Percentiles rank a stretch among this genome's conserved stretches.
Evolutionary conservation across 495 filamentous ascomycete genomes (phyloP).

Genomic region (Saxophila tyrrhenica): DNA sequence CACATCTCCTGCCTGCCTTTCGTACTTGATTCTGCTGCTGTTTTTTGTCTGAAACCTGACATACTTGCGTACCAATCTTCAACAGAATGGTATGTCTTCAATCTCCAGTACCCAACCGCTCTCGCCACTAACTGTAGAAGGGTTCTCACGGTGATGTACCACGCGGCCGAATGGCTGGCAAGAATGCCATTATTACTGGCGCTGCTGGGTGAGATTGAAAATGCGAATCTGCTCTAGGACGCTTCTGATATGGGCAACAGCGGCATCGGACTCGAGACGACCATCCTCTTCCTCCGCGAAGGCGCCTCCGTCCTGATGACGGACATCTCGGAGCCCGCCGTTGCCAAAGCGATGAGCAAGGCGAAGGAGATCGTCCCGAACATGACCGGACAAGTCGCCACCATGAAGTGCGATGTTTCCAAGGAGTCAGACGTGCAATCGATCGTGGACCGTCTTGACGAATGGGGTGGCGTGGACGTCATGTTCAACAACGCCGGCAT

Average conservation of each 20-base stretch:
- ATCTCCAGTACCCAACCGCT: background rate
- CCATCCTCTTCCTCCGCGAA: constrained; percentile 82
- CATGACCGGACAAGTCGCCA: constrained; percentile 47
- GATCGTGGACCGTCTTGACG: constrained; percentile 58
- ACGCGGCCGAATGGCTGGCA: constrained; percentile 61
- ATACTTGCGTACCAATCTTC: constrained; percentile 1
- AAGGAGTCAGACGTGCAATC: constrained; percentile 65
- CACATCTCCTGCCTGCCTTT: no score
- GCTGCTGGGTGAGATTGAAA: constrained; percentile 75
- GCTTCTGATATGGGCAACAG: no score
- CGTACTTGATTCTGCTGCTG: no score
- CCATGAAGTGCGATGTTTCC: constrained; percentile 49
- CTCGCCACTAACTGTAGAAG: background rate
- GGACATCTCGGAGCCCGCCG: constrained; percentile 64
- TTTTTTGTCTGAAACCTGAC: no score
- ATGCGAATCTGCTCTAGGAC: no score
- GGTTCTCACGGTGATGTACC: constrained; percentile 11
- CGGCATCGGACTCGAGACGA: constrained; percentile 91
- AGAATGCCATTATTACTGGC: constrained; percentile 90
- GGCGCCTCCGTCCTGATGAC: constrained; percentile 78
- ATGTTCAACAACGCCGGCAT: constrained; percentile 99
- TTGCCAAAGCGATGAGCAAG: constrained; percentile 58
- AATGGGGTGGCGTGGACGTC: constrained; percentile 85
- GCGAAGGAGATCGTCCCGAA: constrained; percentile 59
- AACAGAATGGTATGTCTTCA: constrained; percentile 4